Evolutionary conservation across 257 asterid species (phyloP).

Genomic region (Nicotiana noctiflora): DNA sequence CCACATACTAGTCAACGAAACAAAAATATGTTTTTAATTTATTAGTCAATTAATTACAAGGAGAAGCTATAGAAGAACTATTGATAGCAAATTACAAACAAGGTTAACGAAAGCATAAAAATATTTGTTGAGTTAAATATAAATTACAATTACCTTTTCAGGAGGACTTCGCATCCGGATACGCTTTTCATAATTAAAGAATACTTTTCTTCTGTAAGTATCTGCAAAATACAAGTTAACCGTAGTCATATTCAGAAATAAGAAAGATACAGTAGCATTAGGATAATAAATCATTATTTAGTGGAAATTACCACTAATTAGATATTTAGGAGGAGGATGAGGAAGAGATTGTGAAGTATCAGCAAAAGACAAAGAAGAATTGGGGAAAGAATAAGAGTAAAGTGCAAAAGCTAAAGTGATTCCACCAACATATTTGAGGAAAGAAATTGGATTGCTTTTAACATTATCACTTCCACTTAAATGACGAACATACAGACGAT

Average conservation of each 20-base stretch:
- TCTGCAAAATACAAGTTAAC: conserved; percentile 36
- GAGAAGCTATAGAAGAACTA: background rate
- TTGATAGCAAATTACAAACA: background rate
- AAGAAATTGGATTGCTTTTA: conserved; percentile 1
- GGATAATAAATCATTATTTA: background rate
- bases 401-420: conserved; percentile 40
- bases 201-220: conserved; percentile 64
- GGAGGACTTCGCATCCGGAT: conserved; percentile 94
- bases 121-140: background rate
- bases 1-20: background rate
- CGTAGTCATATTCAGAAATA: background rate
- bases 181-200: conserved; percentile 85
- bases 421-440: conserved; percentile 51
- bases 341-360: conserved; percentile 14
- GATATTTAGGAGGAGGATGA: conserved; percentile 27
- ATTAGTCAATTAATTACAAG: background rate
- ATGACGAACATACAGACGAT: conserved; percentile 22
- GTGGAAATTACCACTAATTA: conserved; percentile 48
- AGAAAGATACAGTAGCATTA: background rate
- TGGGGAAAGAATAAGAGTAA: conserved; percentile 24
- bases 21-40: background rate
- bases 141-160: conserved; percentile 57
- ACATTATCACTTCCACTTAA: conserved; percentile 1
- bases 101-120: background rate
- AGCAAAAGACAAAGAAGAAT: conserved; percentile 28